Evolutionary conservation across 1,139 yeast genomes (phyloP).

Genomic region (Kodamaea suecica): DNA sequence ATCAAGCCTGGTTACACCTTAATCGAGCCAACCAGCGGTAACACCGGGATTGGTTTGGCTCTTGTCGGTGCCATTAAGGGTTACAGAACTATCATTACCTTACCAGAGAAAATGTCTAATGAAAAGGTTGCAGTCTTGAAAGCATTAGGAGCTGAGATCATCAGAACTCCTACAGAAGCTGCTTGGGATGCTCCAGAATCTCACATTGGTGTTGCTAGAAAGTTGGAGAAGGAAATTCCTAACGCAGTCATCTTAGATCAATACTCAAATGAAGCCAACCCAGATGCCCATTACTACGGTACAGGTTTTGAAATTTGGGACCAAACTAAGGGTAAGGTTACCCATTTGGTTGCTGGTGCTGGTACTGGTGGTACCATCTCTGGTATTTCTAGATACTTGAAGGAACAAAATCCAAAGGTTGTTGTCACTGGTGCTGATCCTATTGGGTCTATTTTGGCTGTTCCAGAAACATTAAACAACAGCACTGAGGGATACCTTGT

Average conservation of each 20-base stretch:
- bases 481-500: conserved; percentile 66
- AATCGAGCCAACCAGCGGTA: conserved; percentile 89
- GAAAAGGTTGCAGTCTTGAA: conserved; percentile 86
- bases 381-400: conserved; percentile 75
- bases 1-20: conserved; percentile 84
- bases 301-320: conserved; percentile 87
- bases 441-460: conserved; percentile 79
- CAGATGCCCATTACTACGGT: conserved; percentile 79
- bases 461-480: conserved; percentile 70
- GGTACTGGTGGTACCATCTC: conserved; percentile 86
- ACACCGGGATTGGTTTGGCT: conserved; percentile 87
- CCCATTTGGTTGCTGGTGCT: conserved; percentile 84
- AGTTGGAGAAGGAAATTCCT: conserved; percentile 79
- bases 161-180: conserved; percentile 90
- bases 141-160: conserved; percentile 88
- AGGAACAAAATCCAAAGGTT: conserved; percentile 64
- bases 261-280: conserved; percentile 75
- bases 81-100: conserved; percentile 81
- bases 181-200: conserved; percentile 94
- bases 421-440: conserved; percentile 82
- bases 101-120: conserved; percentile 91
- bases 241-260: conserved; percentile 85
- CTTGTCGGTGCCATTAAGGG: conserved; percentile 85
- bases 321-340: conserved; percentile 70
- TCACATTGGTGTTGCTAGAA: conserved; percentile 84